Base-by-base conservation (phyloP, 805 yeast genomes). In the Nakazawaea holstii region DNA sequence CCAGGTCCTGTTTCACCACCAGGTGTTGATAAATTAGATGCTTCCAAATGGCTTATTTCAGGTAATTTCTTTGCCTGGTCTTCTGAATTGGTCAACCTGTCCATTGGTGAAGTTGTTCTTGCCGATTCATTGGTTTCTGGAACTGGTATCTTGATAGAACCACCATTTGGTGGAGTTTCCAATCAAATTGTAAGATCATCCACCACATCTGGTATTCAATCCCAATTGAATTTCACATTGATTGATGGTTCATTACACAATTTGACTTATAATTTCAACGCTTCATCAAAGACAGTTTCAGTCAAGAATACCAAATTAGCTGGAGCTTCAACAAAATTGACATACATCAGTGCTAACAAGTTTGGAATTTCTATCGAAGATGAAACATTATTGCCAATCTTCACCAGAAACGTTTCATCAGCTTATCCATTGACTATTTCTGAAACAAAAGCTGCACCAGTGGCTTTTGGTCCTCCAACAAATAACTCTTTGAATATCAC, bases 1-100 rank as follows among this genome's bases (percentile, higher is more conserved):
- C 54, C 60, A 29, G 53, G 50, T 39, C 62, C 65, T 24, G 55
- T 60, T 24, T 52, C 52, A 27, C 49, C 54, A 11, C 49, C 59
- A 20, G 55, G 55, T 35, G 41, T 37, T 14, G 45, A 40, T 30
- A 41, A 15, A 11, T 30, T 47, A 9, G 32, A 40, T n/a, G 35
- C 43, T n/a, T 41, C 53, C 11, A 54, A 53, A 30, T 62, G 67
- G 67, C 55, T 54, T 29, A 41, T 62, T 14, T 49, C 60, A 31
- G 66, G 65, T 48, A 60, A 59, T 46, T 53, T 62, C 37, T 58
- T 60, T 39, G 57, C 55, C 35, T 61, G 64, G 65, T 57, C 56
- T 46, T 52, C 57, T 26, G 32, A 41, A 3, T 31, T 44, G 7
- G 53, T 62, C 32, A 11, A 41, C 20, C 14, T 43, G 8, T 51